Evolutionary conservation across 164 flowering plant genomes (phyloP), one percentile per base, ranked within the genome.

Genomic region (Vitis cinerea): DNA sequence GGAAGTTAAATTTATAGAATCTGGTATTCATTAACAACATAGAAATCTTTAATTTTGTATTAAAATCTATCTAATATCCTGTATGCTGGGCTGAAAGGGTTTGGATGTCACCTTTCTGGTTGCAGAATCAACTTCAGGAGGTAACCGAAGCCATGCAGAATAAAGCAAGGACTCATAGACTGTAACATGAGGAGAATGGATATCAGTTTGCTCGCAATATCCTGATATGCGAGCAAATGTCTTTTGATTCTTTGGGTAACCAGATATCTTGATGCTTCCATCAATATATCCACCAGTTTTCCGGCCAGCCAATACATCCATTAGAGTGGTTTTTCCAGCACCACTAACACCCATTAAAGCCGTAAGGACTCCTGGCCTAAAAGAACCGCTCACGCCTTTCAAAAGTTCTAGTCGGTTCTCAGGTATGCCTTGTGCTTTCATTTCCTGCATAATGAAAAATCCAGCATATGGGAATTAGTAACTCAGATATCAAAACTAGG

Each of bases 61-160:
- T 37, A 37, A 37, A 37, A 37, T 37, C 44, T 37, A 37, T 3
- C 44, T 37, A 37, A 37, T 37, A 2, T 37, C 44, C 44, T 37
- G 44, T 37, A 37, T 37, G 7, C 27, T 37, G 44, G 44, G 4
- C 8, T 6, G 44, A 3, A 37, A 37, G 44, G 44, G 4, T 37
- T 37, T 37, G 44, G 44, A 37, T 37, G 44, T 37, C 44, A 85
- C 92, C 88, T 83, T 79, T 77, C 86, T 78, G n/a, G 88, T 74
- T 15, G 63, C 61, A 23, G 76, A 63, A 67, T 82, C 71, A 55
- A 85, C 84, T 29, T 82, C 90, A 15, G 68, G 68, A 10, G 88
- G 81, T 53, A 88, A 69, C 11, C 92, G 68, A n/a, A 88, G 85
- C 87, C 87, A 85, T 0, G 92, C 90, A 51, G 92, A 88, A 74